Evolutionary conservation across 164 flowering plant species (phyloP).

Genomic region (Vitis riparia): DNA sequence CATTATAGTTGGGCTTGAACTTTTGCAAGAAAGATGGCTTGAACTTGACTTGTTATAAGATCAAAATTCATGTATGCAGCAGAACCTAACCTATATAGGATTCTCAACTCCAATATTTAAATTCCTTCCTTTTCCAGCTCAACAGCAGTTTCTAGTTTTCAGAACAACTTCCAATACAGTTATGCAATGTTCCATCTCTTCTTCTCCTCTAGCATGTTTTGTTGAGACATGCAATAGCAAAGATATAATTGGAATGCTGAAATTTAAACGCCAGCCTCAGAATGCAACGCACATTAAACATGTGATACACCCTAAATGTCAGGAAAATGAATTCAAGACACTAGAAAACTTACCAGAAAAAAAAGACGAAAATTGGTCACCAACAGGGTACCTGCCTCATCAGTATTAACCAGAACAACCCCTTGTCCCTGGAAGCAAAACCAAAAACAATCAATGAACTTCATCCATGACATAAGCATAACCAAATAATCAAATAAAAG

Average conservation of each 20-base stretch:
- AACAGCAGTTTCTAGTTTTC: neutral
- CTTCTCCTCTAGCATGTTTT: neutral
- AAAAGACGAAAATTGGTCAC: constrained; percentile 93
- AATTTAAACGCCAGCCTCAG: neutral
- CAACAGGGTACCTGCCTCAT: constrained; percentile 85
- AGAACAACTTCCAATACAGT: neutral
- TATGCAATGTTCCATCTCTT: neutral
- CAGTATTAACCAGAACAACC: constrained; percentile 87
- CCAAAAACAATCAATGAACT: neutral
- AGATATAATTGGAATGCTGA: neutral
- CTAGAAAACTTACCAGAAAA: constrained; percentile 69
- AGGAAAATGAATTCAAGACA: neutral
- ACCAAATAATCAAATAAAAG: neutral
- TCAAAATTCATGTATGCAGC: neutral
- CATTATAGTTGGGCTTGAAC: no score
- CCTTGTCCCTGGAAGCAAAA: constrained; percentile 66
- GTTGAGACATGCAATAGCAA: neutral
- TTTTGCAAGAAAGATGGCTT: neutral
- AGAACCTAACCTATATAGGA: neutral
- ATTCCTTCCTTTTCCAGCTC: neutral
- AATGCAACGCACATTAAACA: neutral
- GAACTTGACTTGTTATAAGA: neutral
- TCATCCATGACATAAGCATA: neutral
- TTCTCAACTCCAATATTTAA: neutral
- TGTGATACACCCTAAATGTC: neutral